A percentile compares a stretch with the other conserved stretches of the same genome.
These are phyloP conservation scores for Nakazawaea ambrosiae DNA, from an alignment of 805 yeast genomes.

Conservation along the genomic window DNA sequence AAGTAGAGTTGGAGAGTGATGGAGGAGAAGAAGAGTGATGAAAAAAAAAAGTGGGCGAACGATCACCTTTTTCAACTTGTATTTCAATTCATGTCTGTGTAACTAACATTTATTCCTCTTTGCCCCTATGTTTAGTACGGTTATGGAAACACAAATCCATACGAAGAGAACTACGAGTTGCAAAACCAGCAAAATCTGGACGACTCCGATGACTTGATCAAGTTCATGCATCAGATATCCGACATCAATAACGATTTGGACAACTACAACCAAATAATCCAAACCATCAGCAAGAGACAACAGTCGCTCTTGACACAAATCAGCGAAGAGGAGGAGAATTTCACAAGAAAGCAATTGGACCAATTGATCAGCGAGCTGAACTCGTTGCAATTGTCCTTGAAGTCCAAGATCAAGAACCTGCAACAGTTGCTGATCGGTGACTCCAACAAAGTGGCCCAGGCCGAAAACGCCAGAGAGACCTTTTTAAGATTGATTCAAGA, in stretches of 20 bases:
- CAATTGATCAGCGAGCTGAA: conserved; percentile 70
- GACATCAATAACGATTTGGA: conserved; percentile 61
- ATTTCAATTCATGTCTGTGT: too few species aligned
- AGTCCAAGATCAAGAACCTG: conserved; percentile 66
- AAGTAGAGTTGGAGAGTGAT: too few species aligned
- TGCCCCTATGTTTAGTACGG: conserved; percentile 11
- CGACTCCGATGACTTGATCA: conserved; percentile 44
- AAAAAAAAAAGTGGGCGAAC: too few species aligned
- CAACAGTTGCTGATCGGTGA: conserved; percentile 68
- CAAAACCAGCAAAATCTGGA: conserved; percentile 11
- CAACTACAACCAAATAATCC: conserved; percentile 63
- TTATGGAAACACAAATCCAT: conserved; percentile 13
- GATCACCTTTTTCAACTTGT: too few species aligned
- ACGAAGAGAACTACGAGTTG: conserved; percentile 13
- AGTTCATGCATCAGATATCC: conserved; percentile 64
- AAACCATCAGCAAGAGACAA: conserved; percentile 65
- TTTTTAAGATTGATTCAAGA: conserved; percentile 83
- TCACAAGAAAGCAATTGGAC: conserved; percentile 71
- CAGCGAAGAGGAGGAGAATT: conserved; percentile 61
- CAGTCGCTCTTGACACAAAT: conserved; percentile 65
- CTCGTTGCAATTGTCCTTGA: conserved; percentile 64
- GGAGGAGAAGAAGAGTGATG: too few species aligned
- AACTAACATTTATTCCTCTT: too few species aligned
- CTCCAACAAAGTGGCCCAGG: conserved; percentile 80
- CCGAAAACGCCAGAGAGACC: conserved; percentile 78